Base-by-base conservation (phyloP, 768 basidiomycete species). In the Collybiopsis confluens region DNA sequence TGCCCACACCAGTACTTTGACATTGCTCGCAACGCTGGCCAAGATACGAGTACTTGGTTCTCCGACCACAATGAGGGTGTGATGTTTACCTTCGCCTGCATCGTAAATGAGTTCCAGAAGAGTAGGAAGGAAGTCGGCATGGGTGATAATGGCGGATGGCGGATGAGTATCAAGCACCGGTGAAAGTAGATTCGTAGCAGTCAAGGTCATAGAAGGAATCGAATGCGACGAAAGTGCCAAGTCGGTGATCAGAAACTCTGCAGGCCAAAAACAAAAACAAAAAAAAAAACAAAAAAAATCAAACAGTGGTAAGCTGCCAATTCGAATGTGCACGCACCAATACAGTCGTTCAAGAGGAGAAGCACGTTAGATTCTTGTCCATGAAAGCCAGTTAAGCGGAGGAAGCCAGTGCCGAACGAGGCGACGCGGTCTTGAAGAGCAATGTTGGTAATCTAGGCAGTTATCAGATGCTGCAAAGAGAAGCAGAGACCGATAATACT, bases 241-340 rank as follows among this genome's bases (percentile, higher is more conserved):
- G 69, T 93, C 91, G 26, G 82, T 74, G 43, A 93, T 80, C 62
- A 92, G 62, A 65, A 88, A 94, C 70, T 88, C 91, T 90, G 61
- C 3, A 27, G 43, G 23, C 24, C n/a, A n/a, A n/a, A n/a, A n/a
- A n/a, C n/a, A n/a, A n/a, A n/a, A n/a, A n/a, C n/a, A n/a, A 27
- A 20, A n/a, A 36, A 11, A 13, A 35, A 10, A 26, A 23, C 26
- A 10, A 48, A 23, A 37, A 20, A 1, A 27, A 13, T 33, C 24
- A 45, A 10, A 3, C 21, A 10, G 26, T 4, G 8, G 18, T 6
- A 35, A 24, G 21, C 24, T 10, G n/a, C n/a, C n/a, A n/a, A 11
- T 2, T 11, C 10, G 30, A 13, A 24, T 27, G 8, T 21, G 64
- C 77, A n/a, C n/a, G 11, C 58, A 88, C 91, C 90, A 43, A 93